phyloP scores from a whole-genome alignment of 352 stramenopile species.

The Phytophthora tentaculata region DNA sequence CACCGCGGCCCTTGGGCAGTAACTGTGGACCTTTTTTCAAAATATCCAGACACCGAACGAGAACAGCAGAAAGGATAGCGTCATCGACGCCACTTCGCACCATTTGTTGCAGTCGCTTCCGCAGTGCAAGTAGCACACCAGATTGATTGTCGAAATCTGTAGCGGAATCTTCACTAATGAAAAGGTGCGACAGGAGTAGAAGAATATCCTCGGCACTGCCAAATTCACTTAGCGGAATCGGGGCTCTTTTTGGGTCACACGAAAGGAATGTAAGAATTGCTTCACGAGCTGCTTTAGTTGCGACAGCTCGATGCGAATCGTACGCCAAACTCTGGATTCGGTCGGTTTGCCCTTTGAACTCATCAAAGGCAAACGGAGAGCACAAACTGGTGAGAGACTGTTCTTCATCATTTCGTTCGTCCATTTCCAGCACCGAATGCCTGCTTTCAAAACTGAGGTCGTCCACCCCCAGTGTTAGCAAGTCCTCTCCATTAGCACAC shows the following conservation, averaged over 20 bases:
- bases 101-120: conserved; percentile 29
- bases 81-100: conserved; percentile 33
- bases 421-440: conserved; percentile 57
- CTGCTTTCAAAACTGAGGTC: conserved; percentile 42
- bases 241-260: conserved; percentile 9
- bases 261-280: conserved; percentile 50
- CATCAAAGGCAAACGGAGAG: conserved; percentile 71
- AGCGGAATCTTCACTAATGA: conserved; percentile 26
- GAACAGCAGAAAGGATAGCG: conserved; percentile 23
- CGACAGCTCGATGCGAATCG: conserved; percentile 63
- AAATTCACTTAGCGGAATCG: conserved; percentile 39
- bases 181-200: conserved; percentile 52
- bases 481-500: conserved; percentile 52
- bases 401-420: conserved; percentile 65
- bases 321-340: conserved; percentile 69
- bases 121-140: conserved; percentile 30
- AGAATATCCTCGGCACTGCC: conserved; percentile 48
- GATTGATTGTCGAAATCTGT: conserved; percentile 35
- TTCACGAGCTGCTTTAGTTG: conserved; percentile 63
- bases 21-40: conserved; percentile 29
- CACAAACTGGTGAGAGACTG: conserved; percentile 60
- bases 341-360: conserved; percentile 62
- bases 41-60: conserved; percentile 44
- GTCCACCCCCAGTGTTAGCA: conserved; percentile 68
- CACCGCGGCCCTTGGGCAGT: conserved; percentile 52